Base-by-base conservation (phyloP, 1,139 yeast genomes). In the Protomyces arabidopsidicola region DNA sequence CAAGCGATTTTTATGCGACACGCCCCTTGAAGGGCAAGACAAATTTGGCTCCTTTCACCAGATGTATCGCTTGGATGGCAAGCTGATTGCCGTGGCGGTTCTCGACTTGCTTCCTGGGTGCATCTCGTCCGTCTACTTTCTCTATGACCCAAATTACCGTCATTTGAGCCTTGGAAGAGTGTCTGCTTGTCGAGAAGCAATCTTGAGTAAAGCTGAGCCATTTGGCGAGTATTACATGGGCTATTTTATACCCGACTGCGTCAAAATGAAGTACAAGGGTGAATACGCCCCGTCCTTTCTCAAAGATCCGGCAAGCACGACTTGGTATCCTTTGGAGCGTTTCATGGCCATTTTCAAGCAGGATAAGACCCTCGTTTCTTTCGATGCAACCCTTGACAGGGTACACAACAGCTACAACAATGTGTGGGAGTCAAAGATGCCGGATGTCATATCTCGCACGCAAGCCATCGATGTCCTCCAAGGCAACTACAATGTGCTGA, bases 111-210 rank as follows among this genome's bases (percentile, higher is more conserved):
- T 91, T 45, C 96, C 96, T 0, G 74, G 83, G 18, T 87, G 91
- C 0, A 74, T 91, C 0, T 89, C 96, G 0, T 86, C 96, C 0
- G 93, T 91, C 0, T 91, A 90, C 71, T 87, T 90, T 71, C 84
- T 90, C 18, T 90, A 95, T 89, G 95, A 90, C 71, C 95, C 96
- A 0, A 63, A 61, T 9, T 52, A 38, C 20, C 84, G 86, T 1
- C 79, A 83, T 65, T 75, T 86, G 67, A 86, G 90, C 0, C 74
- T 90, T 48, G 98, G 98, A 0, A 88, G 89, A 36, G 73, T 90
- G 1, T 84, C 91, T 65, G 95, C 90, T 0, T 70, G 90, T 38
- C 75, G 88, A 48, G 98, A 91, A 71, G 76, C 89, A 57, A 78
- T 83, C 3, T 73, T 88, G 45, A 68, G 78, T 2, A n/a, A 18